A percentile compares a stretch with the other conserved stretches of the same genome.
These are phyloP conservation scores for Trifolium subterraneum DNA, from an alignment of 306 rosid species.

Conservation along the genomic window DNA sequence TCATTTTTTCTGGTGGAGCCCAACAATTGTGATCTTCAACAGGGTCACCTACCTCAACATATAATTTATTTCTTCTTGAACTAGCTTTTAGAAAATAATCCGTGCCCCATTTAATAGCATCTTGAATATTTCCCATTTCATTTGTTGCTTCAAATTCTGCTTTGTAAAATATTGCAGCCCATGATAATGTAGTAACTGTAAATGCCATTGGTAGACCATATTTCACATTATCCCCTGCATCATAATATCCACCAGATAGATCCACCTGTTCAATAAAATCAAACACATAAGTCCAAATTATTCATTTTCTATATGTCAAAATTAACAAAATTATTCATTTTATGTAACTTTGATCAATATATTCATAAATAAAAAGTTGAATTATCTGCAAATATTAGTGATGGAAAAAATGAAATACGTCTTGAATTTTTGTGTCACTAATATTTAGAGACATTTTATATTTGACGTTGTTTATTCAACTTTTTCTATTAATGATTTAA, in stretches of 20 bases:
- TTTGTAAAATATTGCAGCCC: slow-evolving; percentile 69
- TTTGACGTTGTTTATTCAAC: neutral
- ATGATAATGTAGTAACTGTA: slow-evolving; percentile 79
- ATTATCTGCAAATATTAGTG: neutral
- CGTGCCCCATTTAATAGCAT: slow-evolving; percentile 87
- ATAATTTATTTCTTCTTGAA: slow-evolving; percentile 49
- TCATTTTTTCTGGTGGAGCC: slow-evolving; percentile 81
- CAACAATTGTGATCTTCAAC: slow-evolving; percentile 78
- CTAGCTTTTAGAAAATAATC: slow-evolving; percentile 77
- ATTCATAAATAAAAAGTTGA: neutral
- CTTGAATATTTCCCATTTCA: slow-evolving; percentile 56
- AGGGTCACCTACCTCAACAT: slow-evolving; percentile 91
- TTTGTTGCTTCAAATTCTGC: slow-evolving; percentile 58
- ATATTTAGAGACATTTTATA: neutral
- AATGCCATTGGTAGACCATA: slow-evolving; percentile 97
- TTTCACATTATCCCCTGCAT: slow-evolving; percentile 98
- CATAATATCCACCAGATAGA: slow-evolving; percentile 90
- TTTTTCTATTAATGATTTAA: neutral
- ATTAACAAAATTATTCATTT: slow-evolving; percentile 2
- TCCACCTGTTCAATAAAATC: slow-evolving; percentile 55
- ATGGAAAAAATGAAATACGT: neutral
- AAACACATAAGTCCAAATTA: neutral
- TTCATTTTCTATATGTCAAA: neutral
- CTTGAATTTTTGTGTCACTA: no score
- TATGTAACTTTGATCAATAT: neutral